These are phyloP conservation scores for Aspergillus indologenus DNA, from an alignment of 495 filamentous ascomycete genomes.

Conservation along the genomic window DNA sequence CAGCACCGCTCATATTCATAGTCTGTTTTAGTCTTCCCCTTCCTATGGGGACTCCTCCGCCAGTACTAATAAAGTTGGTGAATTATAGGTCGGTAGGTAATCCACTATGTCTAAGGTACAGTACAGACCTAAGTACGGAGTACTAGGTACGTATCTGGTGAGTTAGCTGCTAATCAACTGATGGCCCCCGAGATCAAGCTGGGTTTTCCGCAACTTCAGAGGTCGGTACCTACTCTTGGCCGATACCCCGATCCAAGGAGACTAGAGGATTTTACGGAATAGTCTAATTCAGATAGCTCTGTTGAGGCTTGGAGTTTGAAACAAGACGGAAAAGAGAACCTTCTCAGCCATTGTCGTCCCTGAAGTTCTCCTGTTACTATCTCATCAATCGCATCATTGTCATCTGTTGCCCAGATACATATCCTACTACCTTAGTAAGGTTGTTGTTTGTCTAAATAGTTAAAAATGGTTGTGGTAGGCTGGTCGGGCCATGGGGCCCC, in stretches of 20 bases:
- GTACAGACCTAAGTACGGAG: too few relatives aligned
- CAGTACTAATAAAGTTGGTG: background rate
- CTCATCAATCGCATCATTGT: background rate
- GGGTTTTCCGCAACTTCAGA: slow-evolving; percentile 5
- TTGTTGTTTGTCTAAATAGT: background rate
- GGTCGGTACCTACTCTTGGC: slow-evolving; percentile 8
- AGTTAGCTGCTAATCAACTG: too few relatives aligned
- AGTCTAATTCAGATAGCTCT: background rate
- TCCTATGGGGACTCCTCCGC: slow-evolving; percentile 8
- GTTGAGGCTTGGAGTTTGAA: background rate
- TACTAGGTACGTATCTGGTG: too few relatives aligned
- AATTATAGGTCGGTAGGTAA: too few relatives aligned
- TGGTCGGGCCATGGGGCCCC: background rate
- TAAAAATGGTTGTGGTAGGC: too few relatives aligned
- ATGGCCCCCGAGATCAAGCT: slow-evolving; percentile 9
- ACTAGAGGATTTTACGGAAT: background rate
- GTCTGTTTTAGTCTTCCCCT: background rate
- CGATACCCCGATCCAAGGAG: background rate
- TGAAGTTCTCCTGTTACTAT: background rate
- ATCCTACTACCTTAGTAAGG: background rate
- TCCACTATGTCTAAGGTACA: too few relatives aligned
- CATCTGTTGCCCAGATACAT: background rate
- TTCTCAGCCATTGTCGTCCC: background rate
- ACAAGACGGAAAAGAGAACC: background rate
- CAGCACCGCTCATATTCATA: slow-evolving; percentile 4